A percentile compares a stretch with the other conserved stretches of the same genome.
Evolutionary conservation across 306 rosid species (phyloP).

Genomic region (Clitoria ternatea): DNA sequence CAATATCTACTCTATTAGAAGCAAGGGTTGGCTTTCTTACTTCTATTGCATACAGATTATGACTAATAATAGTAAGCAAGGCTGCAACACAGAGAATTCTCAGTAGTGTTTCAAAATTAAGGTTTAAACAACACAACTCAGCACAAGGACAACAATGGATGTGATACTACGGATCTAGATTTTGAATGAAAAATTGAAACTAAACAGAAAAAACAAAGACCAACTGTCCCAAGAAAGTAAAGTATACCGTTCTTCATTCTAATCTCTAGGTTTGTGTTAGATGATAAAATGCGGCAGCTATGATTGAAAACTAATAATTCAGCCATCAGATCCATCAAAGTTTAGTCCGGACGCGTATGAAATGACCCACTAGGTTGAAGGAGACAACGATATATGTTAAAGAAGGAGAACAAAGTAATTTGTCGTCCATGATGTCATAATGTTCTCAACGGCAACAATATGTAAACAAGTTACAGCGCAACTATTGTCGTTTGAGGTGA

Average conservation of each 20-base stretch:
- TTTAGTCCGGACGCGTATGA: not conserved
- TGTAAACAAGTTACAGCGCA: not conserved
- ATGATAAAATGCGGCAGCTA: not conserved
- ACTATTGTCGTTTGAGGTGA: constrained; percentile 7
- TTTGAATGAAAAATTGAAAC: not conserved
- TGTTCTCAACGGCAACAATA: not conserved
- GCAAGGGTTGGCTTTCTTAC: not conserved
- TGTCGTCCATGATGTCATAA: not conserved
- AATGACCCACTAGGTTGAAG: not conserved
- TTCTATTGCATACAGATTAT: not conserved
- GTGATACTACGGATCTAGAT: constrained; percentile 3
- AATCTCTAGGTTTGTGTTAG: not conserved
- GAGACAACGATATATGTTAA: not conserved
- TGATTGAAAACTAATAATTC: constrained; percentile 11
- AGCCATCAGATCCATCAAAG: constrained; percentile 27
- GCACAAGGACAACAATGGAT: constrained; percentile 3
- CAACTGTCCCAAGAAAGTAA: not conserved
- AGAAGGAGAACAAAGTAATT: not conserved
- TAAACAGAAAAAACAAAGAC: not conserved
- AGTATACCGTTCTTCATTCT: not conserved
- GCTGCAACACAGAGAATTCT: not conserved
- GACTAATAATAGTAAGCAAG: not conserved
- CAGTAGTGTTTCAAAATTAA: constrained; percentile 5
- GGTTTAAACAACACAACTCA: not conserved
- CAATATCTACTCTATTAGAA: not conserved